Evolutionary conservation across 192 early-diverging fungal genomes (phyloP).

Genomic region (Phycomyces blakesleeanus): DNA sequence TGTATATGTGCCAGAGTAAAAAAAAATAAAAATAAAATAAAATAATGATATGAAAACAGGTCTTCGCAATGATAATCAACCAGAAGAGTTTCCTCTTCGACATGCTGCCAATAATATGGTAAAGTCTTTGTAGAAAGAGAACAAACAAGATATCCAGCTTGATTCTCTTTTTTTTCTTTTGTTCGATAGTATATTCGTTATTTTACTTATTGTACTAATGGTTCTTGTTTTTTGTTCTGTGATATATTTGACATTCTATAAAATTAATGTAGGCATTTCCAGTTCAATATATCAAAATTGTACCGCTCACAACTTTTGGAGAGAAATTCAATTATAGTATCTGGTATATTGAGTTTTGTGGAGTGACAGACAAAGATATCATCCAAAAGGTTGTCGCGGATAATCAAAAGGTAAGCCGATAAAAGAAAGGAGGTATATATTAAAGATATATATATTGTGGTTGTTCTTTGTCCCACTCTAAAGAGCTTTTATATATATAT

Average conservation of each 20-base stretch:
- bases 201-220: too few species aligned
- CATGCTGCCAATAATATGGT: conserved; percentile 70
- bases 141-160: neutral
- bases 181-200: too few species aligned
- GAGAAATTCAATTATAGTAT: conserved; percentile 94
- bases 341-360: conserved; percentile 90
- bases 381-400: conserved; percentile 47
- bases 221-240: too few species aligned
- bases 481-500: too few species aligned
- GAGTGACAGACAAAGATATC: conserved; percentile 51
- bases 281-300: conserved; percentile 90
- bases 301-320: conserved; percentile 85
- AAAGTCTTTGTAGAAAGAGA: conserved; percentile 5
- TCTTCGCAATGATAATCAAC: conserved; percentile 67
- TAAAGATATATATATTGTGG: too few species aligned
- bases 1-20: too few species aligned
- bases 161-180: too few species aligned
- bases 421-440: too few species aligned
- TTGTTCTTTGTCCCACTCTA: too few species aligned
- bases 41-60: too few species aligned
- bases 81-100: conserved; percentile 83
- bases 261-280: conserved; percentile 62
- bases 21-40: conserved; percentile 3
- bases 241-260: too few species aligned
- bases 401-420: conserved; percentile 55